Evolutionary conservation across 306 rosid genomes (phyloP), one percentile per base, ranked within the genome.

Genomic region (Oemleria cerasiformis): DNA sequence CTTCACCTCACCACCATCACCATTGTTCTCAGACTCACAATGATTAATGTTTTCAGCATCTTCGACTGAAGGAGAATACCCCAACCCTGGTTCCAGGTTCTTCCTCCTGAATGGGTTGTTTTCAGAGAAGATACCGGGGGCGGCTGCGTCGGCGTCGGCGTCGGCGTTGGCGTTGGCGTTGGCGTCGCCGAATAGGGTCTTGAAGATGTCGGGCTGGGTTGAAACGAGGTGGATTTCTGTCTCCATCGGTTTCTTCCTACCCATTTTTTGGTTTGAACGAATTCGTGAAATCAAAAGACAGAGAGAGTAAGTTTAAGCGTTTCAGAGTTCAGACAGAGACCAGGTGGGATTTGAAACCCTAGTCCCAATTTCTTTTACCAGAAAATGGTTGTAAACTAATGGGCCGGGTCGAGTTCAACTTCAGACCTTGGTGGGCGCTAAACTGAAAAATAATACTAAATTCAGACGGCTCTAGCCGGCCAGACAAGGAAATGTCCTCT

Each of bases 51-150:
- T 73, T 45, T 42, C 75, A 55, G 54, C 15, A 8, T 36, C 47
- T 25, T 76, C 66, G 17, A 39, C 71, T 15, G 75, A 39, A 40
- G 73, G 54, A 17, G 65, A 66, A 16, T 61, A 40, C 65, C 34
- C 68, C 3, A 63, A 30, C 66, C 20, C 49, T 19, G 73, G 62
- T 5, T 71, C 85, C 9, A 34, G 71, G 63, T 82, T 79, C 69
- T 81, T 89, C 64, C 91, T 81, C 4, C 85, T 67, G 73, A 80
- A 91, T 0, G 97, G 97, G 63, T 94, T 94, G 19, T 62, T 64
- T 0, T 80, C 90, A n/a, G 97, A 94, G 78, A 94, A 94, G 14
- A 94, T 85, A 16, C 92, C 84, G 70, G 61, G 11, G 73, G 73
- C 34, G 44, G 75, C 60, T 43, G 5, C 66, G 45, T 76, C 30